Base-by-base conservation (phyloP, 192 early-diverging fungal species). In the Phlyctochytrium bullatum region DNA sequence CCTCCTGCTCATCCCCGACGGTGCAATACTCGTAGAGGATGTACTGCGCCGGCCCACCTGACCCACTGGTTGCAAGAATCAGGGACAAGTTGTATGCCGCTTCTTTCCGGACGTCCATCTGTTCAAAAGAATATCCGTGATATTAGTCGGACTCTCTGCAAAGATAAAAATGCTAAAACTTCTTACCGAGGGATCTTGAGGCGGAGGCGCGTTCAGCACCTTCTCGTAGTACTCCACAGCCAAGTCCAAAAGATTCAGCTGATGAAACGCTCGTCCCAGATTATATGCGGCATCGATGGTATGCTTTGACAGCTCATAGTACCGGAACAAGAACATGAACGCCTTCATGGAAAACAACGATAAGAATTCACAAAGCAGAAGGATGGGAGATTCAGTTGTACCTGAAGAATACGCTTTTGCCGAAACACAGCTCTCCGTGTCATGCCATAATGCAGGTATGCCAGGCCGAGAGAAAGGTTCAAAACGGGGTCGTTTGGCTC, bases 41-140 rank as follows among this genome's bases (percentile, higher is more conserved):
- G 40, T 14, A 20, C 40, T 47, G 40, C 6, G 40, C 40, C 6
- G 20, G 10, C 6, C 40, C 20, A 20, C 40, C 40, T 3, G 90
- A 84, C 1, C 95, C 95, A 35, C 84, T 91, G 29, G 77, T 63
- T 30, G 89, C 66, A 62, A 93, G 95, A 25, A 99, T 92, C 33
- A 83, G 67, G 40, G 89, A 83, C 61, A 97, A 74, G 65, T 99
- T 99, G 74, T 95, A 98, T 27, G 95, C 97, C 0, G 92, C 90
- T 69, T 98, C 96, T 28, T 81, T 61, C 61, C 78, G 85, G 53
- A 95, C 60, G 35, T 86, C 79, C n/a, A n/a, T n/a, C n/a, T 29
- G 78, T 85, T 12, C 67, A 62, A 65, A 59, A 53, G 82, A 80
- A 47, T 69, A 47, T 35, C 29, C 57, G 33, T 28, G 17, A 20